Evolutionary conservation across 345 rosid genomes (phyloP), one percentile per base, ranked within the genome.

Genomic region (Cardamine resedifolia): DNA sequence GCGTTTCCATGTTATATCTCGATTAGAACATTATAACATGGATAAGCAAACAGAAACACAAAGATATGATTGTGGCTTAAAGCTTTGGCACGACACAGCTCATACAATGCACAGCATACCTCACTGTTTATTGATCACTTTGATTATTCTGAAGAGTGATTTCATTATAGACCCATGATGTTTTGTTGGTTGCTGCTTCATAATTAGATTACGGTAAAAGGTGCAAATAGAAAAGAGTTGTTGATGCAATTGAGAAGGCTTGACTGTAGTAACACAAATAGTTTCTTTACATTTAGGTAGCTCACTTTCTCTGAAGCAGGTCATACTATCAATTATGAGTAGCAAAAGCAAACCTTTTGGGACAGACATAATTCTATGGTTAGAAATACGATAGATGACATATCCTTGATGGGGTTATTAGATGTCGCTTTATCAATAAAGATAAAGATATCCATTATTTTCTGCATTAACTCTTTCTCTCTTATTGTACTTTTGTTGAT

Each of bases 371-470:
- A 50, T 59, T 67, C 57, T 39, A 16, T 74, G 73, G 57, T 51
- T 31, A 59, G 47, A 23, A 68, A 39, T 20, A 38, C 20, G 33
- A 59, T 51, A 68, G 30, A 51, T 43, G 28, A 60, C 56, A 23
- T 50, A 41, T n/a, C 12, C 12, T 59, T 68, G 69, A 75, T 75
- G 74, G 31, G 68, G 57, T 67, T 60, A 20, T 49, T 28, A 60
- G 23, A 16, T 60, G 45, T 60, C 50, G 36, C 53, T 68, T 7
- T 43, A 68, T 41, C 47, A 67, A 41, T 60, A 60, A 67, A 68
- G 57, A 4, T 59, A 23, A n/a, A n/a, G n/a, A n/a, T n/a, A n/a
- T 68, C 43, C 74, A 53, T 68, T 75, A 68, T 53, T 75, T 45
- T 47, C 39, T 68, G 23, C 62, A 67, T 39, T 30, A 67, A 30